Evolutionary conservation across 768 basidiomycete species (phyloP).

Genomic region (Boletus huronensis): DNA sequence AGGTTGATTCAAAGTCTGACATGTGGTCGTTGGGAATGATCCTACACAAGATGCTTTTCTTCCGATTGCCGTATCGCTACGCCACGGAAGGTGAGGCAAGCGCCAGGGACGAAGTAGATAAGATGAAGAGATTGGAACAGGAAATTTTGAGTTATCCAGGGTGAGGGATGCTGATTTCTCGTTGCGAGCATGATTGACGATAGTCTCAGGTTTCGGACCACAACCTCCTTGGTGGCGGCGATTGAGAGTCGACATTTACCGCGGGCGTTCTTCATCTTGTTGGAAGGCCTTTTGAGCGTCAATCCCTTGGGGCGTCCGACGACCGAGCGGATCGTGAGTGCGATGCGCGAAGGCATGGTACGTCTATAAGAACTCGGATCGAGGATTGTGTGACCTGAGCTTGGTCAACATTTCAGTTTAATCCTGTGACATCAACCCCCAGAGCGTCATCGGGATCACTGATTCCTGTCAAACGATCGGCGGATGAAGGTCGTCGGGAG

Average conservation of each 20-base stretch:
- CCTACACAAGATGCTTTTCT: slow-evolving; percentile 89
- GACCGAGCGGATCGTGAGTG: slow-evolving; percentile 66
- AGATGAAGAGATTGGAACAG: slow-evolving; percentile 63
- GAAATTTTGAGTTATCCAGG: slow-evolving; percentile 77
- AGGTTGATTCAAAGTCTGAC: slow-evolving; percentile 85
- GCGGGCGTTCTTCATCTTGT: slow-evolving; percentile 61
- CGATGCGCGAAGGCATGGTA: slow-evolving; percentile 70
- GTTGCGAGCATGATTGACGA: slow-evolving; percentile 7
- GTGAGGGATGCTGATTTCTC: slow-evolving; percentile 35
- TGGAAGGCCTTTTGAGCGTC: slow-evolving; percentile 69
- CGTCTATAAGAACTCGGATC: slow-evolving; percentile 22
- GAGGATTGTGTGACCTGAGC: neutral
- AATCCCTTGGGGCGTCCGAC: slow-evolving; percentile 61
- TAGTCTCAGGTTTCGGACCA: slow-evolving; percentile 49
- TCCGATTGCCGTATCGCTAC: slow-evolving; percentile 80
- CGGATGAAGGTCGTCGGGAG: slow-evolving; percentile 11
- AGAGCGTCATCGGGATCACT: slow-evolving; percentile 17
- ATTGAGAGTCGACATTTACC: slow-evolving; percentile 77
- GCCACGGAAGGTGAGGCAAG: slow-evolving; percentile 57
- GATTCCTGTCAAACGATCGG: slow-evolving; percentile 22
- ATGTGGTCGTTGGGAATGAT: slow-evolving; percentile 99
- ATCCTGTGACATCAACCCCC: slow-evolving; percentile 15
- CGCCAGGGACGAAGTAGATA: slow-evolving; percentile 51
- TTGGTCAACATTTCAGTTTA: slow-evolving; percentile 24
- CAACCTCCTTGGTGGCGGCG: slow-evolving; percentile 43